These are phyloP conservation scores for Apophysomyces variabilis DNA, from an alignment of 371 early-diverging fungal genomes.

Conservation along the genomic window DNA sequence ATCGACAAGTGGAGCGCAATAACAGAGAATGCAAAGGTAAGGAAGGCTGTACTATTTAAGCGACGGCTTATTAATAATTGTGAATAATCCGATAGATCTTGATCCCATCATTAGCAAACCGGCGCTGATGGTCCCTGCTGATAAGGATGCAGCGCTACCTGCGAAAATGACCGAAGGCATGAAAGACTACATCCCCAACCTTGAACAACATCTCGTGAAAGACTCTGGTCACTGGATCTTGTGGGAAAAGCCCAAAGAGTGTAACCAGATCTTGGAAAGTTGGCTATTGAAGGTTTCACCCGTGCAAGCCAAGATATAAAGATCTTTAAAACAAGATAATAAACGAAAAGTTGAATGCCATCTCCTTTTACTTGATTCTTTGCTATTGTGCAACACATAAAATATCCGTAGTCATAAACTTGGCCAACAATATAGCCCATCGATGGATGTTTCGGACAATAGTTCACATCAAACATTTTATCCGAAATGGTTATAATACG, in stretches of 20 bases:
- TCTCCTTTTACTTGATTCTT: too few species aligned
- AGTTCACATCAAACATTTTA: too few species aligned
- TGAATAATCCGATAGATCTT: constrained; percentile 16
- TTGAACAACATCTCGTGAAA: constrained; percentile 38
- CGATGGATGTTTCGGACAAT: too few species aligned
- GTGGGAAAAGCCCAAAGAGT: constrained; percentile 48
- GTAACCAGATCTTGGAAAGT: constrained; percentile 31
- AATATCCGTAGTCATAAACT: too few species aligned
- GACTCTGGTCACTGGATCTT: constrained; percentile 54
- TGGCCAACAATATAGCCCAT: too few species aligned
- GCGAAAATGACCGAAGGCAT: constrained; percentile 42
- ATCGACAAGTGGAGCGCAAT: constrained; percentile 43
- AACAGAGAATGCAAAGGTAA: constrained; percentile 48
- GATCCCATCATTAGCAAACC: constrained; percentile 42
- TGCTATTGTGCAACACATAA: too few species aligned
- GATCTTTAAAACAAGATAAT: not conserved
- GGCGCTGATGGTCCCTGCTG: constrained; percentile 49
- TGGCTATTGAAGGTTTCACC: constrained; percentile 40
- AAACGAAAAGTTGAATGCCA: not conserved
- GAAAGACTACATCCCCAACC: constrained; percentile 35
- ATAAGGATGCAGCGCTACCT: constrained; percentile 44
- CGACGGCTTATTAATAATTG: not conserved
- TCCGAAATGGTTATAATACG: too few species aligned
- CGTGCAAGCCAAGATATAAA: constrained; percentile 5
- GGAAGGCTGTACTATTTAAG: not conserved